These are phyloP conservation scores for Cenchrus americanus DNA, from an alignment of 176 grass and related monocot genomes.

Conservation along the genomic window DNA sequence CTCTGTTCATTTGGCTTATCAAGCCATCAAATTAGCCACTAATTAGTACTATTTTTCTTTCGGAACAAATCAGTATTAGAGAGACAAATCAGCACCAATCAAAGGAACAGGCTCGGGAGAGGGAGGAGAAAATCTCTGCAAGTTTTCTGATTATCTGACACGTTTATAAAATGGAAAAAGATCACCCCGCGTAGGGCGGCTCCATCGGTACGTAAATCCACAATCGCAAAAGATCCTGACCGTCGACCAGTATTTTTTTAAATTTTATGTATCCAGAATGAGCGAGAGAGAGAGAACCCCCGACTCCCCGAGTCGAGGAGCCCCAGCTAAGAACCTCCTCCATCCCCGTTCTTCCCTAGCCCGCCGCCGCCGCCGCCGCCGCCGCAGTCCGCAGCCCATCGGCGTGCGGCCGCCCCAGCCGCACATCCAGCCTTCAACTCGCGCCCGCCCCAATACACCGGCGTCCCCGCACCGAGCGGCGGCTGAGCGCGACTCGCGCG, in stretches of 20 bases:
- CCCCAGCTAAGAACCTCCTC: not conserved
- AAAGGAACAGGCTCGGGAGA: too few relatives aligned
- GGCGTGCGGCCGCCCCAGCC: not conserved
- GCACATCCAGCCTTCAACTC: too few relatives aligned
- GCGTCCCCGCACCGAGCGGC: not conserved
- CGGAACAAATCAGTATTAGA: too few relatives aligned
- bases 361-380: conserved; percentile 23
- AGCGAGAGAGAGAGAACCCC: too few relatives aligned
- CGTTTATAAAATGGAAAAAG: not conserved
- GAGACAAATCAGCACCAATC: too few relatives aligned
- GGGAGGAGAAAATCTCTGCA: too few relatives aligned
- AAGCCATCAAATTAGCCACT: too few relatives aligned
- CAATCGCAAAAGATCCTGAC: not conserved
- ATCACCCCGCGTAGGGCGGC: not conserved
- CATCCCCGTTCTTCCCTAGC: not conserved
- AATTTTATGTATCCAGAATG: too few relatives aligned
- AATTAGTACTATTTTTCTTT: too few relatives aligned
- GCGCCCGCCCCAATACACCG: not conserved
- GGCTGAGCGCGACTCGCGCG: not conserved
- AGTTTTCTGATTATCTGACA: too few relatives aligned
- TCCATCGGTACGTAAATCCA: not conserved
- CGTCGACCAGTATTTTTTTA: not conserved
- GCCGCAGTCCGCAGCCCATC: not conserved
- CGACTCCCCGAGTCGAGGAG: too few relatives aligned
- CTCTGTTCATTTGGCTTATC: too few relatives aligned